Evolutionary conservation across 2,329 filamentous ascomycete genomes (phyloP), one percentile per base, ranked within the genome.

Genomic region (Neonectria punicea): DNA sequence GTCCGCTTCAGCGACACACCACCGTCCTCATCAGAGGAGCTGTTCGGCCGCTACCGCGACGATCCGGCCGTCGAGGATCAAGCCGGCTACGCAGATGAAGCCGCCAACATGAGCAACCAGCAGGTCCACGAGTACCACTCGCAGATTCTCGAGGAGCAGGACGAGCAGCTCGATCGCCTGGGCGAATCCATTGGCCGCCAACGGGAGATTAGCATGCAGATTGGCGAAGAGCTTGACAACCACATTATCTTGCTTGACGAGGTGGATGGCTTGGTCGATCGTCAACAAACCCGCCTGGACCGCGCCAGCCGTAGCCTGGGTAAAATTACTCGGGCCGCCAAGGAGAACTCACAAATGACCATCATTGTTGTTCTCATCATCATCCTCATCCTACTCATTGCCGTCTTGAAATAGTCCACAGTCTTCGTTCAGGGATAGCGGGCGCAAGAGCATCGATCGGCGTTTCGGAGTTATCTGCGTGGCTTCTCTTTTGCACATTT

Each of bases 171-270:
- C n/a, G 95, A 98, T 78, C 85, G 87, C 10, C 83, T 99, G 4
- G 93, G 94, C n/a, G 88, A 90, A 74, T 93, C 89, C 63, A 98
- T 99, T 71, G 88, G 92, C 4, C 89, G 96, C 43, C 96, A 98
- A 83, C 86, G 97, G 54, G 93, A 98, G 82, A 85, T 99, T 67
- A 94, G 92, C 76, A 97, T 98, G 83, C 93, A 96, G 82, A 98
- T 99, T 74, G 95, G 96, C 32, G 93, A 98, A 78, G 96, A 99
- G 84, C 85, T 99, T 39, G 96, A 98, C 73, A 91, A 90, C 71
- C 96, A 99, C 75, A 92, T 97, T 41, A 86, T 91, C 72, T 85
- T 99, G 84, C 84, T 99, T 32, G 95, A 98, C 77, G 95, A 97
- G 74, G 89, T 97, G 49, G 96, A 98, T 76, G 87, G 87, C 49